These are phyloP conservation scores for Lichtheimia ornata DNA, from an alignment of 371 early-diverging fungal species.

Conservation along the genomic window DNA sequence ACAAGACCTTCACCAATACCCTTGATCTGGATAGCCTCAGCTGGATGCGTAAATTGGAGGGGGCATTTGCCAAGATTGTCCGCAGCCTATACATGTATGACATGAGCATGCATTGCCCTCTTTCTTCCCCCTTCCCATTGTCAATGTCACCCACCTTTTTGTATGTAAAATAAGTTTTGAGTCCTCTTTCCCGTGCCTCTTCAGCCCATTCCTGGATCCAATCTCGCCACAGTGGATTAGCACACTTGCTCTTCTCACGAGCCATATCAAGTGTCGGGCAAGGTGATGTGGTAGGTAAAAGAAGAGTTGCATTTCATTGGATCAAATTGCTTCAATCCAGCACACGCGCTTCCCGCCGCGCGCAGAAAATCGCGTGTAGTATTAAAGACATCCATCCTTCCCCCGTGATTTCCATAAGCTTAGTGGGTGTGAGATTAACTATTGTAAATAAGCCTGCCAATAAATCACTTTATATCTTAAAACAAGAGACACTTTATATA, in stretches of 20 bases:
- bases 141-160: conserved; percentile 49
- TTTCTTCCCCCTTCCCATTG: not conserved
- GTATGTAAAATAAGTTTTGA: conserved; percentile 52
- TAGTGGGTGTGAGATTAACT: too few species aligned
- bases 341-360: too few species aligned
- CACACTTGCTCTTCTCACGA: conserved; percentile 31
- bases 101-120: not conserved
- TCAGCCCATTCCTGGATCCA: conserved; percentile 72
- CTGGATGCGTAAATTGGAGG: conserved; percentile 50
- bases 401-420: too few species aligned
- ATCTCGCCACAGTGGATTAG: conserved; percentile 60
- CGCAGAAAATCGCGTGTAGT: too few species aligned
- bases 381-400: too few species aligned
- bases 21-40: conserved; percentile 53
- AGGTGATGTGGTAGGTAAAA: too few species aligned
- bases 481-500: too few species aligned
- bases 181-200: conserved; percentile 28
- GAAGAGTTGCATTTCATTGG: too few species aligned
- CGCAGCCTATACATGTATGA: conserved; percentile 49
- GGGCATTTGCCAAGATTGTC: conserved; percentile 66
- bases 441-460: too few species aligned
- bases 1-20: conserved; percentile 69
- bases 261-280: not conserved
- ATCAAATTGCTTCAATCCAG: too few species aligned
- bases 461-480: too few species aligned